A percentile compares a stretch with the other conserved stretches of the same genome.
phyloP scores from a whole-genome alignment of 139 green algal species.

The Micractinium sp. region DNA sequence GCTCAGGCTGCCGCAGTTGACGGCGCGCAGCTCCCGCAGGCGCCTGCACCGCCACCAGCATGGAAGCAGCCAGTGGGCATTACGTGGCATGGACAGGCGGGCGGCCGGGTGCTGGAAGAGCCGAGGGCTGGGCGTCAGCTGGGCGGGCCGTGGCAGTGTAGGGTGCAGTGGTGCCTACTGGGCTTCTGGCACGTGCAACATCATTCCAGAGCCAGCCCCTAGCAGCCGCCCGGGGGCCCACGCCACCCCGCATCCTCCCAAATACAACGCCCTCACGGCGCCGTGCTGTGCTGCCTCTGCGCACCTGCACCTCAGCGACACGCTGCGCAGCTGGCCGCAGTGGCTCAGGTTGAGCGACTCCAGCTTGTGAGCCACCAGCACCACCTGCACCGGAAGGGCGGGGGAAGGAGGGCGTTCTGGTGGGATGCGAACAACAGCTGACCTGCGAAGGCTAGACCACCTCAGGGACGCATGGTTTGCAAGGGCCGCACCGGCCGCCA shows the following conservation, averaged over 20 bases:
- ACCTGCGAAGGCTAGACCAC: neutral
- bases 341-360: slow-evolving; percentile 1
- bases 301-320: slow-evolving; percentile 27
- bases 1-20: slow-evolving; percentile 26
- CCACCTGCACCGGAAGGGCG: neutral
- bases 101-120: neutral
- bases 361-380: slow-evolving; percentile 15
- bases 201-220: too few species aligned
- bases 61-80: too few species aligned
- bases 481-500: neutral
- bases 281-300: neutral
- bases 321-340: slow-evolving; percentile 27
- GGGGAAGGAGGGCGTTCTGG: neutral
- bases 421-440: neutral
- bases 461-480: neutral
- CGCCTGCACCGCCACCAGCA: neutral
- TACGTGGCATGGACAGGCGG: too few species aligned
- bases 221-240: too few species aligned
- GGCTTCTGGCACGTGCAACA: too few species aligned
- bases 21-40: slow-evolving; percentile 12
- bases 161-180: too few species aligned
- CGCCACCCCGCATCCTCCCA: too few species aligned
- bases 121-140: neutral
- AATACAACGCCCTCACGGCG: too few species aligned
- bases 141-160: too few species aligned